phyloP scores from a whole-genome alignment of 1,284 basidiomycete genomes.

The Cryptococcus hybrid region DNA sequence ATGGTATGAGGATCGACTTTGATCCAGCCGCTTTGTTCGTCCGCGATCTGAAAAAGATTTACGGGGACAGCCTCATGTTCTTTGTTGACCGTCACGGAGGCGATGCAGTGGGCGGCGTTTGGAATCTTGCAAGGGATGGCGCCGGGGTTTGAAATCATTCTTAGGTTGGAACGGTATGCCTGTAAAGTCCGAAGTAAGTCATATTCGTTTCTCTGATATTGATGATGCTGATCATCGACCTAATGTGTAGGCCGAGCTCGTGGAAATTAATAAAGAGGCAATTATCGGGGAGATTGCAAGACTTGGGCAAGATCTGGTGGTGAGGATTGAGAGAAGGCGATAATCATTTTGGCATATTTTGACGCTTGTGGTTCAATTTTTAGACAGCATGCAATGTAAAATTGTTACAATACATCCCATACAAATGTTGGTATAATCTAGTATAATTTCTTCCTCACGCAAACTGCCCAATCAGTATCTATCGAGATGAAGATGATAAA shows the following conservation, averaged over 20 bases:
- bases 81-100: slow-evolving; percentile 88
- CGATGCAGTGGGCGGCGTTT: slow-evolving; percentile 73
- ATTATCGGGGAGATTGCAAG: slow-evolving; percentile 76
- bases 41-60: slow-evolving; percentile 59
- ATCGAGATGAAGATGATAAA: slow-evolving; percentile 2
- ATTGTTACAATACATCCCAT: slow-evolving; percentile 2
- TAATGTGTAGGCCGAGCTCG: slow-evolving; percentile 54
- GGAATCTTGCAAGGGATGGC: slow-evolving; percentile 60
- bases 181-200: slow-evolving; percentile 19
- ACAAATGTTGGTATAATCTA: slow-evolving; percentile 1
- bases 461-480: slow-evolving; percentile 4
- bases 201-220: slow-evolving; percentile 15
- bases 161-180: slow-evolving; percentile 74
- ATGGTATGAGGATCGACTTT: slow-evolving; percentile 63
- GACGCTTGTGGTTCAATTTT: too few relatives aligned
- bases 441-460: slow-evolving; percentile 4
- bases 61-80: slow-evolving; percentile 73
- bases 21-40: slow-evolving; percentile 74
- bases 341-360: background rate
- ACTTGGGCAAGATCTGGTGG: slow-evolving; percentile 70
- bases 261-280: slow-evolving; percentile 67
- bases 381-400: background rate
- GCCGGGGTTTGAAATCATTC: slow-evolving; percentile 72
- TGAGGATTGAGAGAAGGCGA: slow-evolving; percentile 47
- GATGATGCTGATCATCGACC: background rate